phyloP scores from a whole-genome alignment of 495 filamentous ascomycete genomes.

The Hypoxylon subgilvum region DNA sequence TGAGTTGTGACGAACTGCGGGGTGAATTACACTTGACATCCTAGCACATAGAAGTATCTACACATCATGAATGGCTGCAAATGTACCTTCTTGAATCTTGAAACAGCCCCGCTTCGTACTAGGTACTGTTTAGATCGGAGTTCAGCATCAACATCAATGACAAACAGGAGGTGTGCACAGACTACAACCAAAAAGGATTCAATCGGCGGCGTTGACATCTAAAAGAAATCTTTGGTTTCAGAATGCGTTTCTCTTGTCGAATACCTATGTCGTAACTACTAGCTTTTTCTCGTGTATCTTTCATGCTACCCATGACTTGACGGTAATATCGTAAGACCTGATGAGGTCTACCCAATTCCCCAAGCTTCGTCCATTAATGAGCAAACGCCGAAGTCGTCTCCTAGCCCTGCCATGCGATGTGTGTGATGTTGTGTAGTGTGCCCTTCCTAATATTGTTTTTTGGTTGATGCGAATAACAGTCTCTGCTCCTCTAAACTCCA shows the following conservation, averaged over 20 bases:
- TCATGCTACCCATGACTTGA: conserved; percentile 15
- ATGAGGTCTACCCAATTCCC: conserved; percentile 26
- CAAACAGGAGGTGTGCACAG: too few relatives aligned
- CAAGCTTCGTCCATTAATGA: conserved; percentile 32
- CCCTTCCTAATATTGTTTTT: not conserved
- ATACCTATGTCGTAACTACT: not conserved
- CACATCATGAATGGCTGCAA: too few relatives aligned
- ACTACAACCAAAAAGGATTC: too few relatives aligned
- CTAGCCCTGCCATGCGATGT: conserved; percentile 27
- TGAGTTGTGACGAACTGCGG: too few relatives aligned
- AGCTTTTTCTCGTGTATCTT: conserved; percentile 4
- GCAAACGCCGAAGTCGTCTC: conserved; percentile 43
- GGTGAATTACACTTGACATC: too few relatives aligned
- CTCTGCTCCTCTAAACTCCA: conserved; percentile 35
- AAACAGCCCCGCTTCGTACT: too few relatives aligned
- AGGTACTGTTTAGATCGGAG: too few relatives aligned
- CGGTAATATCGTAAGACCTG: conserved; percentile 26
- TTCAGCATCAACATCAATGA: too few relatives aligned
- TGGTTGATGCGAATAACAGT: conserved; percentile 17
- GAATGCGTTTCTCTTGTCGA: not conserved
- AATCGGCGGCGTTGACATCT: too few relatives aligned
- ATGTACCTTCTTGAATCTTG: too few relatives aligned
- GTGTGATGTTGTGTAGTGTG: conserved; percentile 16
- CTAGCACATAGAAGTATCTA: too few relatives aligned
- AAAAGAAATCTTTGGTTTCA: too few relatives aligned